phyloP scores from a whole-genome alignment of 2,329 filamentous ascomycete species.

The Xylariaceae sp. region DNA sequence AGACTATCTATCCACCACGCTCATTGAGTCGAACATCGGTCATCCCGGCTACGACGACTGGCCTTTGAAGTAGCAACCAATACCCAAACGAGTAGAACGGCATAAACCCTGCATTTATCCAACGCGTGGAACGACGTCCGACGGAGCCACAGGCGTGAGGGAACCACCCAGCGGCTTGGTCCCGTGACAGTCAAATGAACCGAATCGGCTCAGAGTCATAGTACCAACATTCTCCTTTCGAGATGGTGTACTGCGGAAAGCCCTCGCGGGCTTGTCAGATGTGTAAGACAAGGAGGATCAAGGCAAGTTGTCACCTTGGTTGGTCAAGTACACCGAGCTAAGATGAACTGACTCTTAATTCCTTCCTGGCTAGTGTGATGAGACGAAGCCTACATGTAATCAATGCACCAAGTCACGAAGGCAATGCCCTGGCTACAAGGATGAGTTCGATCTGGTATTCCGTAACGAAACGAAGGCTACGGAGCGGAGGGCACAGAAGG shows the following conservation, averaged over 20 bases:
- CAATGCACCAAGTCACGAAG: constrained; percentile 70
- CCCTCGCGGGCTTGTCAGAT: constrained; percentile 75
- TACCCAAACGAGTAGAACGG: neutral
- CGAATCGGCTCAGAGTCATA: neutral
- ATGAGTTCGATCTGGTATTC: constrained; percentile 76
- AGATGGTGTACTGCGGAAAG: constrained; percentile 71
- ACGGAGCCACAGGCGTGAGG: neutral
- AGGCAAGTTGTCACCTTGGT: constrained; percentile 57
- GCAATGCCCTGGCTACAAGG: constrained; percentile 71
- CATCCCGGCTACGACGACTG: neutral
- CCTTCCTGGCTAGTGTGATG: constrained; percentile 62
- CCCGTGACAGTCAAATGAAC: neutral
- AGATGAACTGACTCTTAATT: constrained; percentile 30
- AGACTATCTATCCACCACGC: neutral
- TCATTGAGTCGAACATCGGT: neutral
- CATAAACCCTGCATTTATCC: neutral
- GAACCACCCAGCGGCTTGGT: neutral
- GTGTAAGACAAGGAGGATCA: constrained; percentile 75
- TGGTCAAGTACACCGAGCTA: neutral
- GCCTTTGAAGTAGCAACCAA: neutral
- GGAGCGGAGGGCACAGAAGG: constrained; percentile 65
- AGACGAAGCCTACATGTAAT: constrained; percentile 69
- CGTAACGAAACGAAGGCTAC: constrained; percentile 75
- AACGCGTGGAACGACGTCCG: neutral
- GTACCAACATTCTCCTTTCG: constrained; percentile 25